Conservation (phyloP, 225 moss, liverwort and hornwort species). For the Straminergon stramineum region DNA sequence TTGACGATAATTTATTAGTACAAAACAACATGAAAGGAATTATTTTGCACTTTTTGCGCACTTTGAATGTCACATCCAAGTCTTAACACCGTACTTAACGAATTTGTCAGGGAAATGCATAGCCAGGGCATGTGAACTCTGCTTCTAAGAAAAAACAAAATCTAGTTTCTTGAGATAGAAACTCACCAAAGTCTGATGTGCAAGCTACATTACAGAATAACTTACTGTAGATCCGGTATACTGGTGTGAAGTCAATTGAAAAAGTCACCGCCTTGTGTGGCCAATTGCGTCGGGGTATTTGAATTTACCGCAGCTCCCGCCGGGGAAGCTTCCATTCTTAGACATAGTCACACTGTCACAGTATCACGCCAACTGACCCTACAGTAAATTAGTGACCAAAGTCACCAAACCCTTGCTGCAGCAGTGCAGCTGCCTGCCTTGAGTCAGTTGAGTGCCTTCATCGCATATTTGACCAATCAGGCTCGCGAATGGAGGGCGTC, state of each 20-base stretch:
- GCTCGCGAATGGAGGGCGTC: background rate
- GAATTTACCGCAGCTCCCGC: background rate
- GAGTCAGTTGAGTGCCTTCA: background rate
- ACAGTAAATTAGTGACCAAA: too few species aligned
- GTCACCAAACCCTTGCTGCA: background rate
- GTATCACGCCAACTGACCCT: background rate
- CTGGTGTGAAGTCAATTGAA: background rate
- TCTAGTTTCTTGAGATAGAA: background rate
- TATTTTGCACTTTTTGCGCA: background rate
- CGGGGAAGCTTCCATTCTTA: background rate
- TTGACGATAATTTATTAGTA: too few species aligned
- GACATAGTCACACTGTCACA: background rate
- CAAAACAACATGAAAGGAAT: background rate
- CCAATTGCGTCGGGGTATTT: background rate
- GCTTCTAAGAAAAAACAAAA: background rate
- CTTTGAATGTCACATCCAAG: background rate
- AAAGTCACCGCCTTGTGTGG: background rate
- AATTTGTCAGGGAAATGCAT: background rate
- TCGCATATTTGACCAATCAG: background rate
- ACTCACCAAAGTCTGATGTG: constrained; percentile 50
- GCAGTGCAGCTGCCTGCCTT: background rate
- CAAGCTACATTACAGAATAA: constrained; percentile 46
- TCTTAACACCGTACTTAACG: too few species aligned
- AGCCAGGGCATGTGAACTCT: background rate
- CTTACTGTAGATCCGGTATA: background rate